A percentile compares a stretch with the other conserved stretches of the same genome.
Conservation (phyloP, 106 monocot species). For the Dendrobium huoshanense region DNA sequence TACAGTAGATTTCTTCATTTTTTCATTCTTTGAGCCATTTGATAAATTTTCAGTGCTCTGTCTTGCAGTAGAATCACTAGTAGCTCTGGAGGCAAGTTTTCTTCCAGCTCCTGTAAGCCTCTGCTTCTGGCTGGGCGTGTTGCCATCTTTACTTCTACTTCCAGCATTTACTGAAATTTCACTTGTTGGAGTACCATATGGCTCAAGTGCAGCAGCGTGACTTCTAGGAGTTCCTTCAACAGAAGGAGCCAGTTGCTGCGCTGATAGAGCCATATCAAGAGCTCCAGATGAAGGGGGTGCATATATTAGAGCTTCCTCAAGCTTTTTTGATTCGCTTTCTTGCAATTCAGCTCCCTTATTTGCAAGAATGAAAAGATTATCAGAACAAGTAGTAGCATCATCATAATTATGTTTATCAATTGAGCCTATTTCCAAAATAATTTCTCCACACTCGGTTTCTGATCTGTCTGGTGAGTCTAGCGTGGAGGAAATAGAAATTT, state of each 20-base stretch:
- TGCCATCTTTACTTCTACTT: neutral
- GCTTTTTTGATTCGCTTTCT: neutral
- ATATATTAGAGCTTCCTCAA: neutral
- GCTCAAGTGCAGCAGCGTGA: neutral
- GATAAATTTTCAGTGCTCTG: constrained; percentile 25
- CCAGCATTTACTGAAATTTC: constrained; percentile 46
- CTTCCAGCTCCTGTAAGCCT: constrained; percentile 7
- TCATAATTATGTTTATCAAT: constrained; percentile 27
- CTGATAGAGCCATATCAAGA: neutral
- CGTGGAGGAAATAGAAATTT: constrained; percentile 89
- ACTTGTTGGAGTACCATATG: constrained; percentile 59
- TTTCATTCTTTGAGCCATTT: constrained; percentile 34
- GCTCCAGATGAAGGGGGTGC: neutral
- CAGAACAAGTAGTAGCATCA: neutral
- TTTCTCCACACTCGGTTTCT: constrained; percentile 75
- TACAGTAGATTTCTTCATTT: constrained; percentile 30
- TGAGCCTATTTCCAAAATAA: constrained; percentile 62
- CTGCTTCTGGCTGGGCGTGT: neutral
- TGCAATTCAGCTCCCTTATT: constrained; percentile 8
- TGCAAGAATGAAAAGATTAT: neutral
- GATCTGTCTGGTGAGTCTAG: constrained; percentile 89
- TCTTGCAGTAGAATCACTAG: constrained; percentile 29
- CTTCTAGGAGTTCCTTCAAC: constrained; percentile 46
- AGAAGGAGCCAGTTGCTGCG: too few species aligned
- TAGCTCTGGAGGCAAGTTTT: constrained; percentile 35